phyloP scores from a whole-genome alignment of 306 rosid species.

The Fragaria ananassa region DNA sequence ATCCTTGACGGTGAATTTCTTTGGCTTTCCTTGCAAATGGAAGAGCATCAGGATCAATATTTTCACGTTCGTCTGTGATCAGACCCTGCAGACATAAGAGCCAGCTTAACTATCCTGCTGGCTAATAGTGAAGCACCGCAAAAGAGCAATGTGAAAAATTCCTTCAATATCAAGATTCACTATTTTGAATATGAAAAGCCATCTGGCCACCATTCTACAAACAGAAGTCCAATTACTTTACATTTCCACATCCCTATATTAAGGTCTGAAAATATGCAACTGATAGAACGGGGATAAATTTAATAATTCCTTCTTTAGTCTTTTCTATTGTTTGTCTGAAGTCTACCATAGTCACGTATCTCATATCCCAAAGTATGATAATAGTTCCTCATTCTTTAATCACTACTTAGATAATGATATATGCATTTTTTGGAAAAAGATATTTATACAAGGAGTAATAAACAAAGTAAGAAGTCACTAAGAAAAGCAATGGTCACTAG shows the following conservation, averaged over 20 bases:
- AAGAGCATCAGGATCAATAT: conserved; percentile 79
- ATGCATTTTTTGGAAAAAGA: not conserved
- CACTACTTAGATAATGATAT: not conserved
- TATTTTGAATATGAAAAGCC: not conserved
- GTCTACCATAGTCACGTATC: not conserved
- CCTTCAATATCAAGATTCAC: not conserved
- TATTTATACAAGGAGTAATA: not conserved
- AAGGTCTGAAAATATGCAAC: not conserved
- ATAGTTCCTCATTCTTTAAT: not conserved
- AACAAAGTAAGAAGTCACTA: not conserved
- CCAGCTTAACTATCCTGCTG: conserved; percentile 17
- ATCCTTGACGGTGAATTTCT: conserved; percentile 84
- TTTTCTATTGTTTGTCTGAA: not conserved
- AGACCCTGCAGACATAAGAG: conserved; percentile 59
- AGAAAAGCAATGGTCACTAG: not conserved
- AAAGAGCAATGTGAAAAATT: not conserved
- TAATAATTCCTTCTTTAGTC: not conserved
- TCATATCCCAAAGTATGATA: not conserved
- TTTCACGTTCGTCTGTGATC: conserved; percentile 82
- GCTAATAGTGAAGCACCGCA: not conserved
- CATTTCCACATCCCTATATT: not conserved
- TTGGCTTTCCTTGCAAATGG: conserved; percentile 86
- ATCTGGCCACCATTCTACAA: not conserved
- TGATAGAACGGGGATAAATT: not conserved
- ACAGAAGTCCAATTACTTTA: not conserved